Base-by-base conservation (phyloP, 164 flowering plant species). In the Sedum album region DNA sequence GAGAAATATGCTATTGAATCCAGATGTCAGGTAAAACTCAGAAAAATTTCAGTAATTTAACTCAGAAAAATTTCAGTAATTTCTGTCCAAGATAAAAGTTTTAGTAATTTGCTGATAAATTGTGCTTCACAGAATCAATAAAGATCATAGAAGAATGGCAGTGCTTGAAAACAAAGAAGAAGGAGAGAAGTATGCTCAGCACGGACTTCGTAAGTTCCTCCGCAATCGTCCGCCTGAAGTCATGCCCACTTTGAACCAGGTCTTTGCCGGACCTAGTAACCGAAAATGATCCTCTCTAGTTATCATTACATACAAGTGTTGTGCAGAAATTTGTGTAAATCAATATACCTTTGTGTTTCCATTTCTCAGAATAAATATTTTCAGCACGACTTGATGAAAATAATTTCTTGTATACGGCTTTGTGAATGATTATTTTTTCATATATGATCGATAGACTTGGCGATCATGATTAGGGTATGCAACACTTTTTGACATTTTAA, bases 131-230 rank as follows among this genome's bases (percentile, higher is more conserved):
- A 92, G 96, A 70, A 69, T 92, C 11, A 82, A 79, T 73, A 92
- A 90, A 74, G 79, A 65, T 4, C 73, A 82, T 30, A 78, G 96
- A 0, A 60, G 68, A 5, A 74, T 68, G 61, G 90, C 74, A 1
- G 87, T 90, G 35, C 83, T 88, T 0, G 95, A 85, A 3, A 92
- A 90, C 66, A 31, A 71, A 23, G 90, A 88, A 46, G 98, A 88
- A 78, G 96, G 98, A 35, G 85, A 93, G 82, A 90, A 75, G 57
- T 93, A 93, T 28, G 76, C 84, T 0, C 79, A 88, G 70, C 91
- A 86, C 71, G 66, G 83, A 39, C 81, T 93, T 35, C 86, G 93
- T 33, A 90, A 75, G 75, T 90, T 81, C 78, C 88, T 88, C 11
- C 83, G 89, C 1, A 81, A 83, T n/a, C 90, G 93, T 10, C 83